Evolutionary conservation across 2,329 filamentous ascomycete species (phyloP).

Genomic region (Fusarium euwallaceae): DNA sequence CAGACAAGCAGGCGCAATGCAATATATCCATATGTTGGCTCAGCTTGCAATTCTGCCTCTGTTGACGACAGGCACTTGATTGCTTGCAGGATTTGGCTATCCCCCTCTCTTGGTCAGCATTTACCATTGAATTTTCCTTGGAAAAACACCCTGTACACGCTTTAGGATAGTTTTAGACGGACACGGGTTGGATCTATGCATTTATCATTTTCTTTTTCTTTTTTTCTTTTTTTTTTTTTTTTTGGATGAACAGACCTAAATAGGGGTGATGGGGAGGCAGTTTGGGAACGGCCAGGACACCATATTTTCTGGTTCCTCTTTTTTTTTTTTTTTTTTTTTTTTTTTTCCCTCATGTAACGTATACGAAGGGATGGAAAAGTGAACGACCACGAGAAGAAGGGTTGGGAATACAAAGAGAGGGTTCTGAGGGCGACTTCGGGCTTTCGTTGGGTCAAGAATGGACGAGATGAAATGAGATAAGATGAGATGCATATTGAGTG

Average conservation of each 20-base stretch:
- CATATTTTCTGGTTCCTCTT: not conserved
- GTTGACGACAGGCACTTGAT: not conserved
- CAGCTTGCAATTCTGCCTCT: not conserved
- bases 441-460: slow-evolving; percentile 12
- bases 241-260: slow-evolving; percentile 17
- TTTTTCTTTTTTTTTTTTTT: slow-evolving; percentile 14
- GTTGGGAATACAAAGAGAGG: slow-evolving; percentile 30
- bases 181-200: slow-evolving; percentile 24
- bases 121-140: slow-evolving; percentile 19
- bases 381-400: slow-evolving; percentile 7
- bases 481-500: not conserved
- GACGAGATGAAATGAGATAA: not conserved
- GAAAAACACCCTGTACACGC: slow-evolving; percentile 37
- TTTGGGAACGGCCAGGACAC: slow-evolving; percentile 8
- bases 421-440: slow-evolving; percentile 34
- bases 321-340: not conserved
- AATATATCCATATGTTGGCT: slow-evolving; percentile 19
- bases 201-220: slow-evolving; percentile 18
- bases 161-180: slow-evolving; percentile 42
- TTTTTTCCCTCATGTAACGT: slow-evolving; percentile 27
- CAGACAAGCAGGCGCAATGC: slow-evolving; percentile 22
- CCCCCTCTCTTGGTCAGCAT: slow-evolving; percentile 23
- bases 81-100: slow-evolving; percentile 13
- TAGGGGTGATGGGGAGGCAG: slow-evolving; percentile 4
- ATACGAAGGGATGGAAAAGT: slow-evolving; percentile 30